Evolutionary conservation across 257 asterid genomes (phyloP).

Genomic region (Forsythia suspensa): DNA sequence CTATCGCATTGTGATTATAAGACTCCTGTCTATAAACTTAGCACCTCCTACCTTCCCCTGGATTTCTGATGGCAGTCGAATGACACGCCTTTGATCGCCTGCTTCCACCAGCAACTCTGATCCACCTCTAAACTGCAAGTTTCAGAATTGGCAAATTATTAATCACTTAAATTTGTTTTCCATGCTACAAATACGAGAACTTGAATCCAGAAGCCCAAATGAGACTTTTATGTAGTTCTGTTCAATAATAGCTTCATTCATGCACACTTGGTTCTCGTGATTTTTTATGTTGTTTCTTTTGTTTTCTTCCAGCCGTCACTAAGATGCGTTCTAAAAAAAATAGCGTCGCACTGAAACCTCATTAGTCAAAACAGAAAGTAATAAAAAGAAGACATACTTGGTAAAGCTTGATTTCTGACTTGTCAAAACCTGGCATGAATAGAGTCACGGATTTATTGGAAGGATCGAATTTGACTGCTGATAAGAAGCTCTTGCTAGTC

Average conservation of each 20-base stretch:
- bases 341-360: background rate
- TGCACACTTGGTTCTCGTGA: background rate
- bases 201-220: background rate
- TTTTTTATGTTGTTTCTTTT: background rate
- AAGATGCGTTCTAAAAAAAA: background rate
- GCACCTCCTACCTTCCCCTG: constrained; percentile 96
- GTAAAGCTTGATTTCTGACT: constrained; percentile 94
- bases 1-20: constrained; percentile 67
- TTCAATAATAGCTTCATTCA: background rate
- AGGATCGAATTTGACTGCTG: constrained; percentile 61
- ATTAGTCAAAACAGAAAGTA: background rate
- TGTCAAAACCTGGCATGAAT: constrained; percentile 97
- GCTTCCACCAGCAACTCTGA: constrained; percentile 90
- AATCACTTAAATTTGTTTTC: background rate
- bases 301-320: background rate
- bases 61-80: constrained; percentile 71
- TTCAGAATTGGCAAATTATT: background rate
- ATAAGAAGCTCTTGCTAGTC: constrained; percentile 16
- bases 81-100: constrained; percentile 88
- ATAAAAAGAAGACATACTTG: constrained; percentile 47
- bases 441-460: constrained; percentile 67
- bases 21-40: constrained; percentile 70
- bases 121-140: constrained; percentile 88
- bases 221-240: too few relatives aligned
- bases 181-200: background rate